These are phyloP conservation scores for Stellera chamaejasme DNA, from an alignment of 345 rosid species.

Conservation along the genomic window DNA sequence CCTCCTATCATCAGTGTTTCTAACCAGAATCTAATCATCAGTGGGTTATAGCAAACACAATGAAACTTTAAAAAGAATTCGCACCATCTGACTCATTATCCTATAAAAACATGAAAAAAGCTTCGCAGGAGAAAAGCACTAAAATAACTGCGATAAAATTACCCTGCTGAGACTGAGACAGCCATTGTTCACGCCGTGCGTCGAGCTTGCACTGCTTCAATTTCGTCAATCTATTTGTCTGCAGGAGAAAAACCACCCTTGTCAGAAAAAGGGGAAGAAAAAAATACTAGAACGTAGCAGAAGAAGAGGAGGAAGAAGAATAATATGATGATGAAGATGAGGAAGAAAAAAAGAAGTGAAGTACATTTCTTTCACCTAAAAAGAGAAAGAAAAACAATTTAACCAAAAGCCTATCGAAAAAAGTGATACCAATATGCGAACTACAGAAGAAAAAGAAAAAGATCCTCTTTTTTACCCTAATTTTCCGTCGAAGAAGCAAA, in stretches of 20 bases:
- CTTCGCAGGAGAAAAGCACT: neutral
- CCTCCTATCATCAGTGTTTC: too few species aligned
- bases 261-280: too few species aligned
- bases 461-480: too few species aligned
- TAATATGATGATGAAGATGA: neutral
- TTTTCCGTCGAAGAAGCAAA: neutral
- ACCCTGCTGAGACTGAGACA: slow-evolving; percentile 18
- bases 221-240: slow-evolving; percentile 31
- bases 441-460: too few species aligned
- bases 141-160: neutral
- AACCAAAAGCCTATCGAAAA: neutral
- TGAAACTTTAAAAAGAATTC: too few species aligned
- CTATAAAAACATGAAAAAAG: slow-evolving; percentile 1
- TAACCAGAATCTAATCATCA: too few species aligned
- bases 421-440: neutral
- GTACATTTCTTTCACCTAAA: neutral
- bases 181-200: slow-evolving; percentile 34
- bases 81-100: neutral
- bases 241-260: slow-evolving; percentile 4
- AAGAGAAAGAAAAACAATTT: neutral
- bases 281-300: too few species aligned
- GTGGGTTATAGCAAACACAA: too few species aligned
- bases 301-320: neutral
- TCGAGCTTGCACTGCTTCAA: slow-evolving; percentile 34
- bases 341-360: neutral